These are phyloP conservation scores for Atkinsonella hypoxylon DNA, from an alignment of 2,329 filamentous ascomycete genomes.

Conservation along the genomic window DNA sequence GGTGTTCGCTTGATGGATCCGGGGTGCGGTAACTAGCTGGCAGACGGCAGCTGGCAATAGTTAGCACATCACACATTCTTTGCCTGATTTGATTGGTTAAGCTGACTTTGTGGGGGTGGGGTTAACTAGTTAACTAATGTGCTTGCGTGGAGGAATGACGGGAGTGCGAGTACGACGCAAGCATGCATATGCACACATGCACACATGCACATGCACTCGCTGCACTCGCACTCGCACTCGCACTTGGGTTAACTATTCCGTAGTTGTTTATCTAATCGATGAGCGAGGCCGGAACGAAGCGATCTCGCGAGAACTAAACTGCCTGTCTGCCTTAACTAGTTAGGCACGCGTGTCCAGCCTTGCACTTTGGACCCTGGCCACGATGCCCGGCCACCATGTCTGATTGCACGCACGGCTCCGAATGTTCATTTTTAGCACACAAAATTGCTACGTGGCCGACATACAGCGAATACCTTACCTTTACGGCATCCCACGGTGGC, in stretches of 20 bases:
- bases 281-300: background rate
- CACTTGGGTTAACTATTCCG: too few relatives aligned
- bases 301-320: background rate
- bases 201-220: too few relatives aligned
- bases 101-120: constrained; percentile 1
- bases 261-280: background rate
- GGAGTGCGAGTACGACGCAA: background rate
- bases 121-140: background rate
- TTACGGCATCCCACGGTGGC: too few relatives aligned
- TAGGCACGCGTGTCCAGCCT: too few relatives aligned
- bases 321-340: background rate
- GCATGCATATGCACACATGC: too few relatives aligned
- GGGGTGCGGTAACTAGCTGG: background rate
- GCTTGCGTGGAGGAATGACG: background rate
- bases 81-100: background rate
- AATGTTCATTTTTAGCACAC: too few relatives aligned
- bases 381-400: too few relatives aligned
- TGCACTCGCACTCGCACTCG: too few relatives aligned
- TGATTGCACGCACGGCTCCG: too few relatives aligned
- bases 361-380: too few relatives aligned
- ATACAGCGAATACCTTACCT: too few relatives aligned
- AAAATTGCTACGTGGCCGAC: too few relatives aligned
- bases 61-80: constrained; percentile 1
- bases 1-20: background rate
- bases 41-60: background rate